Evolutionary conservation across 768 basidiomycete species (phyloP).

Genomic region (Pleurotus giganteus): DNA sequence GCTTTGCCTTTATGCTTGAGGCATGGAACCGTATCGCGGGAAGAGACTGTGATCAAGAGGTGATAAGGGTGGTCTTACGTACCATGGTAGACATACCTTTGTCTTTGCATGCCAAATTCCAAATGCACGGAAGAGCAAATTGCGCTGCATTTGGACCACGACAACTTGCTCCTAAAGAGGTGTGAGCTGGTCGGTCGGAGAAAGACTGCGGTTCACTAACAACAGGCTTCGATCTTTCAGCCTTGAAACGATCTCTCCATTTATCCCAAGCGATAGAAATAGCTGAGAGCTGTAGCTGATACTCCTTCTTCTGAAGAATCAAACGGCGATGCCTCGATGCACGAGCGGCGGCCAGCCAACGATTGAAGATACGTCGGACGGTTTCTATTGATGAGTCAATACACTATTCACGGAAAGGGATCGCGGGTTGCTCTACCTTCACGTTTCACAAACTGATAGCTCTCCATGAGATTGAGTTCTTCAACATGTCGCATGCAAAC

Average conservation of each 20-base stretch:
- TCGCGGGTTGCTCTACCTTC: slow-evolving; percentile 52
- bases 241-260: slow-evolving; percentile 73
- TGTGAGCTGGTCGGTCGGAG: too few species aligned
- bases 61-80: not conserved
- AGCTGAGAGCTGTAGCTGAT: slow-evolving; percentile 52
- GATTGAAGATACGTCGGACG: slow-evolving; percentile 64
- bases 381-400: slow-evolving; percentile 43
- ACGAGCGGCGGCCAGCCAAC: slow-evolving; percentile 65
- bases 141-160: slow-evolving; percentile 54
- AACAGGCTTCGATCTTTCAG: slow-evolving; percentile 62
- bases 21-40: slow-evolving; percentile 80
- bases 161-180: slow-evolving; percentile 59
- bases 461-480: slow-evolving; percentile 78
- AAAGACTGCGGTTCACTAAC: slow-evolving; percentile 40
- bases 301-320: slow-evolving; percentile 58
- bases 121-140: slow-evolving; percentile 65
- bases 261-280: slow-evolving; percentile 68
- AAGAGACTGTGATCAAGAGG: slow-evolving; percentile 47
- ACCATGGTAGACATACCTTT: slow-evolving; percentile 40
- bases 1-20: slow-evolving; percentile 53
- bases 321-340: slow-evolving; percentile 59
- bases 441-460: slow-evolving; percentile 75
- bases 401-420: not conserved
- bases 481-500: slow-evolving; percentile 63
- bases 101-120: slow-evolving; percentile 75